These are phyloP conservation scores for Irineochytrium annulatum DNA, from an alignment of 192 early-diverging fungal species.

Conservation along the genomic window DNA sequence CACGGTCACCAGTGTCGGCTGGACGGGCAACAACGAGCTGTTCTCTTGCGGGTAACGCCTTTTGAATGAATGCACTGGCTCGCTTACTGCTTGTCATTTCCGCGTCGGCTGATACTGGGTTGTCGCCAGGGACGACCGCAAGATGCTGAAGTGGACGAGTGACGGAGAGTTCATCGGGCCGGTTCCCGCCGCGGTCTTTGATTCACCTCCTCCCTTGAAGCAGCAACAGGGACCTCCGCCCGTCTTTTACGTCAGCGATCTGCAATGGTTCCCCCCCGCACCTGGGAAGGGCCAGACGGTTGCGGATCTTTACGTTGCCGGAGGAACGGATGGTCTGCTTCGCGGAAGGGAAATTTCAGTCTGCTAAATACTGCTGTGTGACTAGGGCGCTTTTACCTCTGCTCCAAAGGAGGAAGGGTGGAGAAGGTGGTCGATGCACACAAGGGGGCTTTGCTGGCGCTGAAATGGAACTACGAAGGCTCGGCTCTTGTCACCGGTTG, in stretches of 20 bases:
- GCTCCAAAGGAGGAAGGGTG: constrained; percentile 45
- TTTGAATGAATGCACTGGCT: neutral
- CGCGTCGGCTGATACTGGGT: neutral
- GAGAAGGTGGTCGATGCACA: constrained; percentile 58
- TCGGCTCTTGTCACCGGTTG: constrained; percentile 52
- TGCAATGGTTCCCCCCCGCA: constrained; percentile 54
- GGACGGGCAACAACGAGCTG: constrained; percentile 56
- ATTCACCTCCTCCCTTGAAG: neutral
- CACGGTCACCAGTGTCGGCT: constrained; percentile 50
- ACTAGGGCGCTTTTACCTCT: constrained; percentile 53
- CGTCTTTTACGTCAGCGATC: constrained; percentile 38
- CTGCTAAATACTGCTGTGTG: neutral
- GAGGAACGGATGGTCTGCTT: constrained; percentile 49
- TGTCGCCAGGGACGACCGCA: constrained; percentile 43
- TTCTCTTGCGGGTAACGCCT: constrained; percentile 46
- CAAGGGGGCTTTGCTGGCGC: constrained; percentile 44
- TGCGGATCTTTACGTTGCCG: constrained; percentile 44
- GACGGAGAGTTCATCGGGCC: constrained; percentile 49
- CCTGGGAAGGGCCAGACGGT: constrained; percentile 35
- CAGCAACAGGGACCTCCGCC: neutral
- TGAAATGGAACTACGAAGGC: constrained; percentile 56
- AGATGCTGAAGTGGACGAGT: constrained; percentile 46
- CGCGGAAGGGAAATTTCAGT: neutral
- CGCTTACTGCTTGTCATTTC: no score
- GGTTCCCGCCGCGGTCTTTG: constrained; percentile 30